A percentile compares a stretch with the other conserved stretches of the same genome.
Evolutionary conservation across 1,139 yeast genomes (phyloP).

Genomic region (Taiozyma sp.): DNA sequence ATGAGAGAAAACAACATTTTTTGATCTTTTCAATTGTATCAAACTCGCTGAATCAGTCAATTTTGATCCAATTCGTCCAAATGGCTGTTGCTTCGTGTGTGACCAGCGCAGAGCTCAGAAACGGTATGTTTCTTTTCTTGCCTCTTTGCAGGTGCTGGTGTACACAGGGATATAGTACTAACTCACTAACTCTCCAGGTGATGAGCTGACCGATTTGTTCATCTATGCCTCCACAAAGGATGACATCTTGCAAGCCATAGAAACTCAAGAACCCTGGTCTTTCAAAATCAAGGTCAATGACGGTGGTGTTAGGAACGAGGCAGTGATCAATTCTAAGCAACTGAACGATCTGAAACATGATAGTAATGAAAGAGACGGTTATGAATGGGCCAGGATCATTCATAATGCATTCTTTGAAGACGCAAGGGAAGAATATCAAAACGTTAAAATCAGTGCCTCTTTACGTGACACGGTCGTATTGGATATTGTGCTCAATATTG

Average conservation of each 20-base stretch:
- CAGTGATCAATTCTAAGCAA: background rate
- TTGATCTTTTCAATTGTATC: no score
- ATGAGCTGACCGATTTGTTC: conserved; percentile 1
- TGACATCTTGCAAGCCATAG: conserved; percentile 1
- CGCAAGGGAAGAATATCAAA: background rate
- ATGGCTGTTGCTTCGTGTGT: background rate
- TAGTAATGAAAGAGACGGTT: conserved; percentile 5
- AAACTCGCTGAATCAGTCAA: no score
- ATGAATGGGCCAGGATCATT: conserved; percentile 14
- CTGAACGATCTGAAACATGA: conserved; percentile 2
- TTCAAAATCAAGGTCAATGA: conserved; percentile 10
- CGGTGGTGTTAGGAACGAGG: conserved; percentile 9
- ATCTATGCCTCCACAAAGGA: background rate
- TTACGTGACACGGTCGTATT: background rate
- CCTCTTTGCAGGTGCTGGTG: no score
- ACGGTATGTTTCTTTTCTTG: background rate
- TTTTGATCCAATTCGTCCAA: no score
- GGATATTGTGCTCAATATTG: conserved; percentile 2
- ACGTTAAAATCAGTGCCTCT: background rate
- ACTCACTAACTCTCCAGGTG: background rate
- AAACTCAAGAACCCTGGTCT: conserved; percentile 2
- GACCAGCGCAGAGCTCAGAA: background rate
- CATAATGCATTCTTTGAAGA: conserved; percentile 8
- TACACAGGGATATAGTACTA: no score
- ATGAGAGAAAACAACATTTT: no score